These are phyloP conservation scores for Pythium vanterpoolii DNA, from an alignment of 352 stramenopile genomes.

Conservation along the genomic window DNA sequence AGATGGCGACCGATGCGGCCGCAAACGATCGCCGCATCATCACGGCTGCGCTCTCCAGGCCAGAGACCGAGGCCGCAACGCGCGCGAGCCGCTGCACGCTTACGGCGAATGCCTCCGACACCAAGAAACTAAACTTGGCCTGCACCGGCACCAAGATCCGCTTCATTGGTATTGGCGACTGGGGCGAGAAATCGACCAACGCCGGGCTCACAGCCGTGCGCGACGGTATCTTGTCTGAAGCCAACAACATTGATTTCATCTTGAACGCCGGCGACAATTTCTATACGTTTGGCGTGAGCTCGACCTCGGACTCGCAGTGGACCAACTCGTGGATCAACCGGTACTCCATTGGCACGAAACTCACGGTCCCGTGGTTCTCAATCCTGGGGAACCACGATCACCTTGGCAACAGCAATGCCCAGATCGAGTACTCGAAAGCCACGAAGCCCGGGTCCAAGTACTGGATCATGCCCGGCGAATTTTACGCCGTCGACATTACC, in stretches of 20 bases:
- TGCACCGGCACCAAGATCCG: conserved; percentile 24
- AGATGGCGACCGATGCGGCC: conserved; percentile 14
- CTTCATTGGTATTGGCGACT: conserved; percentile 25
- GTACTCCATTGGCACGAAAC: conserved; percentile 18
- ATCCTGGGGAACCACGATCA: conserved; percentile 30
- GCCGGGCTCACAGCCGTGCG: conserved; percentile 17
- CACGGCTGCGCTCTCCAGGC: conserved; percentile 10
- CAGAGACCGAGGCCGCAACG: neutral
- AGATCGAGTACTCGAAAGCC: conserved; percentile 26
- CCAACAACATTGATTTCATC: conserved; percentile 24
- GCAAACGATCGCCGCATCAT: conserved; percentile 26
- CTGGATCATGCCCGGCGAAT: conserved; percentile 28
- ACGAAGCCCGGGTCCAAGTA: conserved; percentile 23
- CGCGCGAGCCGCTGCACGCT: conserved; percentile 26
- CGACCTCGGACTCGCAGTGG: conserved; percentile 21
- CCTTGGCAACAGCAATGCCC: conserved; percentile 23
- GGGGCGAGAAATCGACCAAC: conserved; percentile 22
- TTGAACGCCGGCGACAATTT: conserved; percentile 28
- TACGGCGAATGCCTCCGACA: conserved; percentile 17
- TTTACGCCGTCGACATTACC: conserved; percentile 23
- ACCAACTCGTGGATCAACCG: conserved; percentile 23
- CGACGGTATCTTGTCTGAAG: conserved; percentile 17
- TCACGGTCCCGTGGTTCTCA: conserved; percentile 26
- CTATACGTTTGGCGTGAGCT: conserved; percentile 22
- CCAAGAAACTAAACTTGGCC: conserved; percentile 21